These are phyloP conservation scores for Pseudocercospora cruenta DNA, from an alignment of 2,329 filamentous ascomycete species.

Conservation along the genomic window DNA sequence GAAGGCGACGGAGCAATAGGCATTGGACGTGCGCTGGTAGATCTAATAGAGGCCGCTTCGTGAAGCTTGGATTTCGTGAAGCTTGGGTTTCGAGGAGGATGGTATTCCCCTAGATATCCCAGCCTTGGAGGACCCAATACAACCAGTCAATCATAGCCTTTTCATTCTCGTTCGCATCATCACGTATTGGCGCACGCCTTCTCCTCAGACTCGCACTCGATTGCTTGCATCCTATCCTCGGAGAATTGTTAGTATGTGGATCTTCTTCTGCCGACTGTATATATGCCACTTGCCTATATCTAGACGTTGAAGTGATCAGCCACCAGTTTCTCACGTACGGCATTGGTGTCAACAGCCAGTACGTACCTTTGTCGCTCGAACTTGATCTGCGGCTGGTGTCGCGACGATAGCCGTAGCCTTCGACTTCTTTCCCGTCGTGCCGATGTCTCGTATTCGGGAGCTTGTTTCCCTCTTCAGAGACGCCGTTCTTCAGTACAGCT, in stretches of 20 bases:
- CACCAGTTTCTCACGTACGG: background rate
- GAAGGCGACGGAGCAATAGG: too few relatives aligned
- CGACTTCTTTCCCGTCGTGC: background rate
- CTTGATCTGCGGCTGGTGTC: background rate
- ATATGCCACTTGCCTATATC: background rate
- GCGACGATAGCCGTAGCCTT: background rate
- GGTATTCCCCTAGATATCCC: background rate
- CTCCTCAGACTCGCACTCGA: background rate
- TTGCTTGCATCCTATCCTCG: background rate
- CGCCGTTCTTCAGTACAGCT: background rate
- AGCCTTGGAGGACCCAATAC: background rate
- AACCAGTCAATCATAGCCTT: background rate
- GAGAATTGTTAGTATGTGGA: background rate
- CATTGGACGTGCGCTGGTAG: too few relatives aligned
- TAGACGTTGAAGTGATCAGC: background rate
- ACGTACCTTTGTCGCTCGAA: background rate
- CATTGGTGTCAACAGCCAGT: background rate
- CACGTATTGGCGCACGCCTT: background rate
- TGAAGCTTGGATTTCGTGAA: too few relatives aligned
- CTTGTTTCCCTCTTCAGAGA: background rate
- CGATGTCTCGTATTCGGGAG: background rate
- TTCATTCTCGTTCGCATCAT: background rate
- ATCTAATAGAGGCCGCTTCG: too few relatives aligned
- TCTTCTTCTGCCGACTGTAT: background rate
- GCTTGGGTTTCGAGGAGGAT: too few relatives aligned